Percentiles rank a stretch among this genome's conserved stretches.
phyloP scores from a whole-genome alignment of 768 basidiomycete species.

The Suillus clintonianus region DNA sequence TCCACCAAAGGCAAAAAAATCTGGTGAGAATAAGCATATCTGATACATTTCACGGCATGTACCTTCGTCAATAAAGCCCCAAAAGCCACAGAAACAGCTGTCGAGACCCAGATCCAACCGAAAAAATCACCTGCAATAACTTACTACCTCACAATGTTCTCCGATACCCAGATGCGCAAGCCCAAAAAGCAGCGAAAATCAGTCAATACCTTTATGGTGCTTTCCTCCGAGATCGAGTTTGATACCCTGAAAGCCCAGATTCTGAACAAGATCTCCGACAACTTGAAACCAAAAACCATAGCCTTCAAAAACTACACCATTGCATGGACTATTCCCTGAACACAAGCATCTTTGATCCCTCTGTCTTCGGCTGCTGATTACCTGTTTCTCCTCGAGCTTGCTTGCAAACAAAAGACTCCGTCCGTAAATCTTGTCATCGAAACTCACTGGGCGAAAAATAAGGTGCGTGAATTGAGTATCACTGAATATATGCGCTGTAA shows the following conservation, averaged over 20 bases:
- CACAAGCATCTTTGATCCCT: too few species aligned
- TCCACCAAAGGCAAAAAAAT: too few species aligned
- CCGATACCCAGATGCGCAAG: background rate
- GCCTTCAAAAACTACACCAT: too few species aligned
- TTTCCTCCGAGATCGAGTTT: too few species aligned
- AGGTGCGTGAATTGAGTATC: too few species aligned
- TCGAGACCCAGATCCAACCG: background rate
- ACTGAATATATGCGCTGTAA: too few species aligned
- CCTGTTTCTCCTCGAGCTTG: background rate
- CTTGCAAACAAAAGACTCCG: background rate
- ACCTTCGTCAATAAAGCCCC: too few species aligned
- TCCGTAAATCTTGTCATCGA: too few species aligned
- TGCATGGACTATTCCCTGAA: too few species aligned
- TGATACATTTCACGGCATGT: too few species aligned
- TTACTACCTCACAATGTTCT: background rate
- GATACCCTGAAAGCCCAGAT: conserved; percentile 3
- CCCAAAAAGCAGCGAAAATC: background rate
- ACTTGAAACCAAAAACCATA: background rate
- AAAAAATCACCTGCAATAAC: background rate
- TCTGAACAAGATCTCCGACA: conserved; percentile 1
- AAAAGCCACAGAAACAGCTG: background rate
- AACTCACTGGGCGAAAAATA: too few species aligned
- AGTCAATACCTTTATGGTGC: background rate
- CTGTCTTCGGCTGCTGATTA: background rate
- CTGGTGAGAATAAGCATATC: too few species aligned